Base-by-base conservation (phyloP, 2,329 filamentous ascomycete genomes). In the Sporothrix pseudoabietina region DNA sequence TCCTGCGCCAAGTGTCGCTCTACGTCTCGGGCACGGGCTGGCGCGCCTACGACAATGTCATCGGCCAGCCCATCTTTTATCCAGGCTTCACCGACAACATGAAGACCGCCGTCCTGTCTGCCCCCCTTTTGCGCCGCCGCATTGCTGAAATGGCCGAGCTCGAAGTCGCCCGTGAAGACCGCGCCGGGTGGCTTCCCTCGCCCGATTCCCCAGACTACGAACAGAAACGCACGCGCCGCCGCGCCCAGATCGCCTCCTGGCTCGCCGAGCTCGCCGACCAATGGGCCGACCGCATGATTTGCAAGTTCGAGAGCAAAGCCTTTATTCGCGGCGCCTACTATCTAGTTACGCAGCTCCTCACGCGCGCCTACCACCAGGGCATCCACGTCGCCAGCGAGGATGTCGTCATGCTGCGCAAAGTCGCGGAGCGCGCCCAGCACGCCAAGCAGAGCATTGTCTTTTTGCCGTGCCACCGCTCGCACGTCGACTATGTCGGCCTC, bases 371-470 rank as follows among this genome's bases (percentile, higher is more conserved):
- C 81, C 94, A 98, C 79, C 95, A 98, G 84, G 96, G 93, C 10
- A 97, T 99, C 71, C 96, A 99, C 81, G 94, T 98, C 39, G 97
- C 93, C 1, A 97, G 93, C 80, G 94, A 97, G 78, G 96, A 99
- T 82, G 94, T 99, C 4, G 82, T 97, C 71, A 88, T 94, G 44
- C 81, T 99, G 74, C 87, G 94, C 71, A 90, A 88, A 35, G 93
- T 98, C 16, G 96, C 96, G 16, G 90, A 94, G 78, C 85, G 92
- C 78, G 95, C 96, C 0, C 90, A 91, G 73, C 89, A 89, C 80
- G 94, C 96, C 80, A 97, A 96, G 81, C 94, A 98, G 81, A 97
- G 94, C 76, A 97, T 99, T 77, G 92, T 99, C 70, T 99, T 99
- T 80, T 82, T 99, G 73, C 96, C 96, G 0, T 97, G 94, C 76